These are phyloP conservation scores for Alnus glutinosa DNA, from an alignment of 306 rosid species.

Conservation along the genomic window DNA sequence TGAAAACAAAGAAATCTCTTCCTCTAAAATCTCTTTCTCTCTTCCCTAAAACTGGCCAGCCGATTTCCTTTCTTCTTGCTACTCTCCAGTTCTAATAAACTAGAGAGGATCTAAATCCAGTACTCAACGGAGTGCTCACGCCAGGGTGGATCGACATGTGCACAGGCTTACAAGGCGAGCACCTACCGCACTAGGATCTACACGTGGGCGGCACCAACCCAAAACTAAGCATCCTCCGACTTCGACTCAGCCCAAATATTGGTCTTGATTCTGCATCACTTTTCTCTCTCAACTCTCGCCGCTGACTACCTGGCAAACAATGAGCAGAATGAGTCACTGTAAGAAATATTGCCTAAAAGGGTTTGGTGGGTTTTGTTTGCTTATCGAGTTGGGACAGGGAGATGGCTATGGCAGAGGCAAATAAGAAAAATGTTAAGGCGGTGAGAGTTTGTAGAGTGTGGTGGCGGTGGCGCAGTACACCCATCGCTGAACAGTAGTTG, in stretches of 20 bases:
- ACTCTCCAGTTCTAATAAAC: too few relatives aligned
- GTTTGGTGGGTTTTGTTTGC: background rate
- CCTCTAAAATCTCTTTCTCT: too few relatives aligned
- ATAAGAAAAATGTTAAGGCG: slow-evolving; percentile 54
- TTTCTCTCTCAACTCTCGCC: slow-evolving; percentile 1
- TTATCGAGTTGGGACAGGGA: slow-evolving; percentile 49
- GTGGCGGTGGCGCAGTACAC: slow-evolving; percentile 45
- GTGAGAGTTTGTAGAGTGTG: slow-evolving; percentile 36
- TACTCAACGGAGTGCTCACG: slow-evolving; percentile 68
- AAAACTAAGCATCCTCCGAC: slow-evolving; percentile 50
- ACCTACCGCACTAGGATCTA: slow-evolving; percentile 79
- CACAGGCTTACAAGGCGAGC: slow-evolving; percentile 76
- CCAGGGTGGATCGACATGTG: slow-evolving; percentile 90
- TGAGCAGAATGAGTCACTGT: background rate
- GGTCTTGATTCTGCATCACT: background rate
- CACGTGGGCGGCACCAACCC: slow-evolving; percentile 90
- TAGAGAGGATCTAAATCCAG: slow-evolving; percentile 1
- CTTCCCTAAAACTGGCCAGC: too few relatives aligned
- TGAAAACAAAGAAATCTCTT: too few relatives aligned
- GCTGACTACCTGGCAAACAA: slow-evolving; percentile 30
- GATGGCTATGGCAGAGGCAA: slow-evolving; percentile 44
- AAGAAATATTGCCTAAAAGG: background rate
- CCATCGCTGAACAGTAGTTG: slow-evolving; percentile 37
- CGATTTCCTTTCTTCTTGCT: too few relatives aligned
- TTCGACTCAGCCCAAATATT: slow-evolving; percentile 7